Conservation (phyloP, 345 rosid genomes). For the Euphorbia pulcherrima region DNA sequence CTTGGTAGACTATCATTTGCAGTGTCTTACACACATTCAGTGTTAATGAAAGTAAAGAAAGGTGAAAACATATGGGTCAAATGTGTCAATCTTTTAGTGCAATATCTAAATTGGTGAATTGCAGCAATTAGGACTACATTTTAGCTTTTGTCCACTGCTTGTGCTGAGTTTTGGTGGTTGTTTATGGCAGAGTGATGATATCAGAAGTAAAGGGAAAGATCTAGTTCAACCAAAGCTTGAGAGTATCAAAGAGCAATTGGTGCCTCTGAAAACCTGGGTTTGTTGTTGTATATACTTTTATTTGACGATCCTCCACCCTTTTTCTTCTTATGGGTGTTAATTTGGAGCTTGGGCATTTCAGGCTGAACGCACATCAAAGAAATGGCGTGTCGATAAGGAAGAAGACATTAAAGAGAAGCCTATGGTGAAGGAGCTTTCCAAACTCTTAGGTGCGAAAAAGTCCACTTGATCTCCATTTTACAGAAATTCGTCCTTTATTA, state of each 20-base stretch:
- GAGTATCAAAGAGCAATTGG: slow-evolving; percentile 47
- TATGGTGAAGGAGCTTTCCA: slow-evolving; percentile 69
- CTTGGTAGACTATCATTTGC: too few relatives aligned
- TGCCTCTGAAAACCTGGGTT: slow-evolving; percentile 76
- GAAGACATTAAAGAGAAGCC: slow-evolving; percentile 57
- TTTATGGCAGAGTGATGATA: slow-evolving; percentile 50
- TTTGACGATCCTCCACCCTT: not conserved
- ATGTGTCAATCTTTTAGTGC: too few relatives aligned
- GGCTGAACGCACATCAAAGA: slow-evolving; percentile 59
- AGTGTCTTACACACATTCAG: too few relatives aligned
- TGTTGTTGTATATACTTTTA: slow-evolving; percentile 7
- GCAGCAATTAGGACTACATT: too few relatives aligned
- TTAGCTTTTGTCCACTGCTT: not conserved
- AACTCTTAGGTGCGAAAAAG: slow-evolving; percentile 46
- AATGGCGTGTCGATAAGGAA: slow-evolving; percentile 56
- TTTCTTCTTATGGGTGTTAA: slow-evolving; percentile 4
- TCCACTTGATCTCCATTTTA: slow-evolving; percentile 23
- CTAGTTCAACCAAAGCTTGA: slow-evolving; percentile 58
- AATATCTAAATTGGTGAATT: too few relatives aligned
- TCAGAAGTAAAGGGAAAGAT: slow-evolving; percentile 54
- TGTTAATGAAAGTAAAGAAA: too few relatives aligned
- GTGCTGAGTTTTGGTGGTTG: not conserved
- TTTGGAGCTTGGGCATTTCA: slow-evolving; percentile 24
- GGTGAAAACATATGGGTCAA: too few relatives aligned
- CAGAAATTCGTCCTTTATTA: not conserved